Percentiles rank a stretch among this genome's conserved stretches.
Evolutionary conservation across 306 rosid species (phyloP).

Genomic region (Alnus rubra): DNA sequence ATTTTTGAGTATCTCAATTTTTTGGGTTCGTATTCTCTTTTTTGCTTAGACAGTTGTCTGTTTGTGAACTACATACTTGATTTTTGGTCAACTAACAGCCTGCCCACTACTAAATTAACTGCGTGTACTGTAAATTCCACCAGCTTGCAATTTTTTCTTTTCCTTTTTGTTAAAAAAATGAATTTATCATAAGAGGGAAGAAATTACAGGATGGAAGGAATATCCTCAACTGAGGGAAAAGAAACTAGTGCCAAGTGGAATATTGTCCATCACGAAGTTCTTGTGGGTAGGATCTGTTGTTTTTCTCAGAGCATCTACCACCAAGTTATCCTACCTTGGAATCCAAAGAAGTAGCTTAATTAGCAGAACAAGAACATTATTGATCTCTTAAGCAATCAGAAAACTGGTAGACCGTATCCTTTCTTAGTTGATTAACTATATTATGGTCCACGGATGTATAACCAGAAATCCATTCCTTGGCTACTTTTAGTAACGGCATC

Average conservation of each 20-base stretch:
- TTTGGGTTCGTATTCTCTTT: background rate
- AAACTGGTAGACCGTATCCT: background rate
- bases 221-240: background rate
- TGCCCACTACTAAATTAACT: background rate
- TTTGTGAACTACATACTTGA: background rate
- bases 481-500: background rate
- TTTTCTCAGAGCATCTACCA: conserved; percentile 17
- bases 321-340: conserved; percentile 13
- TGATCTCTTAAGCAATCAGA: conserved; percentile 12
- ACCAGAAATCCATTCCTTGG: background rate
- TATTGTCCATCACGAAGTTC: background rate
- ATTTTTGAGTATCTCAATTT: background rate
- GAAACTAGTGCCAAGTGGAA: background rate
- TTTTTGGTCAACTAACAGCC: background rate
- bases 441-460: conserved; percentile 4
- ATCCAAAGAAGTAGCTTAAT: conserved; percentile 5
- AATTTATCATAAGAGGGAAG: background rate
- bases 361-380: background rate
- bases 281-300: conserved; percentile 4
- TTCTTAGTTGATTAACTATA: conserved; percentile 1
- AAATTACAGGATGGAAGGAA: background rate
- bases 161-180: background rate
- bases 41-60: background rate
- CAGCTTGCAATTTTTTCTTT: background rate
- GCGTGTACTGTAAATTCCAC: background rate